Evolutionary conservation across 192 early-diverging fungal species (phyloP), one percentile per base, ranked within the genome.

Genomic region (Backusella mclennaniae): DNA sequence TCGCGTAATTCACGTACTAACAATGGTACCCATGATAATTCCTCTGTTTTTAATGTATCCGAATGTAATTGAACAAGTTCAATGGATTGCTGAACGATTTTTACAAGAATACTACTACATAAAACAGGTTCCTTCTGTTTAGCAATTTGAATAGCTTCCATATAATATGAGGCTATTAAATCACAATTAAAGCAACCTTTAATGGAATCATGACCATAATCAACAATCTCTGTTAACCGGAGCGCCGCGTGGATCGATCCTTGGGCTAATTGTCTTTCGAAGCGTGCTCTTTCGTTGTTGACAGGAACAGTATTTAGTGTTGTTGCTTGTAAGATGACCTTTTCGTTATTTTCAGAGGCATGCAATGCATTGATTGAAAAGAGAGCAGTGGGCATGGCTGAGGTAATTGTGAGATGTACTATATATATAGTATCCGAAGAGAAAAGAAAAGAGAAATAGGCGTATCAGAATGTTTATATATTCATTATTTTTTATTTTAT

Each of bases 181-280:
- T 67, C 66, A 75, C 74, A 75, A 39, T 66, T 41, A 67, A 31
- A 23, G 39, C 74, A 75, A 14, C 29, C 70, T 29, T 23, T 63
- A 49, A 49, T 33, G 19, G 21, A 3, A 31, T 49, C 70, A 19
- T 71, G 70, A 12, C 44, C 42, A 29, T 44, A 71, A 42, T 71
- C 42, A 15, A 44, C 39, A 23, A 71, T 33, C 6, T 26, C 41
- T 31, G 23, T 29, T 44, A 71, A 21, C 6, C 15, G 19, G 14
- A 71, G 39, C 17, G 70, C 44, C 14, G 70, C 70, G 15, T 71
- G 36, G 9, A 71, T n/a, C 3, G 70, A 71, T 17, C 41, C 70
- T 29, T 71, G 70, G 4, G 42, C 26, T 39, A 71, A 42, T 71
- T 71, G 70, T 29, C 29, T 9, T 49, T 71, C 70, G 12, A 49